Base-by-base conservation (phyloP, 2,329 filamentous ascomycete species). In the Xylariaceae sp. region DNA sequence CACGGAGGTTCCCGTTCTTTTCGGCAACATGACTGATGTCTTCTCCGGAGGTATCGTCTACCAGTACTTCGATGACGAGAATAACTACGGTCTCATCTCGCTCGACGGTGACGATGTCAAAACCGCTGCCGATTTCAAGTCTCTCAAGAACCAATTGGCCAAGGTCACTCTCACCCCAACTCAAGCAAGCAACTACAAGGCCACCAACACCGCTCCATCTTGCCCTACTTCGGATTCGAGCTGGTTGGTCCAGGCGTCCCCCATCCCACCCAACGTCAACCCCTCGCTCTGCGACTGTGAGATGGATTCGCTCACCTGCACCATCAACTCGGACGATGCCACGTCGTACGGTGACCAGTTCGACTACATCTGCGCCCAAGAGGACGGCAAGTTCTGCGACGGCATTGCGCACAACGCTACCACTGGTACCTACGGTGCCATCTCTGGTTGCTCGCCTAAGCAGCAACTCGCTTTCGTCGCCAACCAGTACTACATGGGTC, bases 21-120 rank as follows among this genome's bases (percentile, higher is more conserved):
- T 88, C 73, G 83, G 85, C 46, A 67, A 77, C 52, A 99, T 99
- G 94, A 87, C 83, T 27, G 70, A 72, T 10, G 89, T 96, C 65
- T 94, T 94, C 83, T 95, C 89, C 49, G 94, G 94, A 62, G 94
- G 92, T 72, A 96, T 99, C 59, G 90, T 97, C 68, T 99, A 97
- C 81, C 95, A 96, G 90, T 99, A 94, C 77, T 92, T 90, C 75
- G 80, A 96, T 75, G 91, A 96, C 70, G 74, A 65, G 45, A 97
- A 97, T 75, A 76, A 96, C 68, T 99, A 89, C 65, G 94, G 87
- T 71, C 80, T 96, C 40, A 85, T 91, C 53, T 70, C 77, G 51
- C 68, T 89, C 53, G 57, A 73, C 43, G 78, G 79, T 62, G 73
- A 75, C 64, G 72, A 73, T 39, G 87, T 86, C 56, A 78, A 72